Evolutionary conservation across 2,329 filamentous ascomycete species (phyloP).

Genomic region (Nemania bipapillata): DNA sequence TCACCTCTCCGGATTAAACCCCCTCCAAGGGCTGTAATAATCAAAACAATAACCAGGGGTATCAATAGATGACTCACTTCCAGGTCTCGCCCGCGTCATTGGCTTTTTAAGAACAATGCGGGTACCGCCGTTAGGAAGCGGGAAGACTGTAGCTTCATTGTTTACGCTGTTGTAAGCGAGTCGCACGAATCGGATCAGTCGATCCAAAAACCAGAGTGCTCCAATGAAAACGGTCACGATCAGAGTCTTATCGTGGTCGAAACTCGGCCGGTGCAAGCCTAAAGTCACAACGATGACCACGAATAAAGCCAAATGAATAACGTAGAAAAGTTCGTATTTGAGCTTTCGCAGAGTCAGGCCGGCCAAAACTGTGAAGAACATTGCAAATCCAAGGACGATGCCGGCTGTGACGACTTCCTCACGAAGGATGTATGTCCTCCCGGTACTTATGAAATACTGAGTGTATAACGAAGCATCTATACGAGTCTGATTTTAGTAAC

Average conservation of each 20-base stretch:
- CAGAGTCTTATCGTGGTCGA: conserved; percentile 52
- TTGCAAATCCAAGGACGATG: conserved; percentile 52
- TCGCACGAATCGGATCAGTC: conserved; percentile 55
- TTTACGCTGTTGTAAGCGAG: conserved; percentile 54
- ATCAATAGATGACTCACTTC: conserved; percentile 49
- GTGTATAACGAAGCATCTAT: conserved; percentile 52
- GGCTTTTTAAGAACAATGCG: conserved; percentile 62
- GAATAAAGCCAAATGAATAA: conserved; percentile 58
- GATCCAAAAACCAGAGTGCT: conserved; percentile 58
- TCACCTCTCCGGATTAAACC: not conserved
- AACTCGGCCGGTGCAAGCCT: conserved; percentile 58
- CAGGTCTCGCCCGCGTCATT: conserved; percentile 58
- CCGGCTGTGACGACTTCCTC: conserved; percentile 51
- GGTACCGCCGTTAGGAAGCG: conserved; percentile 59
- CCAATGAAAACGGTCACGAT: conserved; percentile 55
- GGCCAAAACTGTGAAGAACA: conserved; percentile 54
- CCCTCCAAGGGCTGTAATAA: too few relatives aligned
- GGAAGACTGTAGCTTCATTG: conserved; percentile 56
- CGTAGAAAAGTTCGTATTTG: conserved; percentile 62
- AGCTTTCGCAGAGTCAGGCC: conserved; percentile 51
- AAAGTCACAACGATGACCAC: conserved; percentile 56
- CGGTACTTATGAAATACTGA: conserved; percentile 46
- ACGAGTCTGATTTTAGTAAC: conserved; percentile 1
- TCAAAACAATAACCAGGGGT: not conserved
- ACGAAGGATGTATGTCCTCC: conserved; percentile 43